Evolutionary conservation across 495 filamentous ascomycete species (phyloP), one percentile per base, ranked within the genome.

Genomic region (Jackrogersella minutella): DNA sequence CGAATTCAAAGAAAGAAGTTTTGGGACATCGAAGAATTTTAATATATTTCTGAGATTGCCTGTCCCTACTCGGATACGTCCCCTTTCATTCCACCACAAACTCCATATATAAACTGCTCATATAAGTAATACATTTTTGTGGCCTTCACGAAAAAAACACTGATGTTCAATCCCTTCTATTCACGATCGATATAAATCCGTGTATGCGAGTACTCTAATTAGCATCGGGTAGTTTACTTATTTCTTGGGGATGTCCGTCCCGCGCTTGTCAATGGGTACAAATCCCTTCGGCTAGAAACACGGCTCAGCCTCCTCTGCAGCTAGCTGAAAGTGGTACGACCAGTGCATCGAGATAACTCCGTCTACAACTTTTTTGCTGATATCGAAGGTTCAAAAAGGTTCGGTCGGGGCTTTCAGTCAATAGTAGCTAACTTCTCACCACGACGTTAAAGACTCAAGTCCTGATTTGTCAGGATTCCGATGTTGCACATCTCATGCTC

Each of bases 241-340:
- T 30, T 8, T 44, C 26, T 51, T 64, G 61, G 61, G 61, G 61
- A 64, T 64, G 61, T 64, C 61, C 61, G 61, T 36, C 5, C 8
- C 4, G 33, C 34, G 2, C 40, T 46, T 5, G 28, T 49, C 37
- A 9, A 21, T 22, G 19, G 17, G 1, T 7, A 22, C 11, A 40
- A 17, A 5, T 41, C 7, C 1, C 43, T 21, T 28, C 21, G 22
- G n/a, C n/a, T n/a, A n/a, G n/a, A n/a, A n/a, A n/a, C n/a, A n/a
- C n/a, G n/a, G n/a, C n/a, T n/a, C n/a, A 13, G 22, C 22, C 16
- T 39, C 14, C 19, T 31, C 2, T 16, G 46, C 17, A 9, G 10
- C 37, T 30, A 21, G 9, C 14, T 50, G n/a, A 17, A 39, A 28
- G 43, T 59, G 1, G 7, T 19, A 39, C 56, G 36, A 39, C 17